These are phyloP conservation scores for Hura crepitans DNA, from an alignment of 441 rosid species.

Conservation along the genomic window DNA sequence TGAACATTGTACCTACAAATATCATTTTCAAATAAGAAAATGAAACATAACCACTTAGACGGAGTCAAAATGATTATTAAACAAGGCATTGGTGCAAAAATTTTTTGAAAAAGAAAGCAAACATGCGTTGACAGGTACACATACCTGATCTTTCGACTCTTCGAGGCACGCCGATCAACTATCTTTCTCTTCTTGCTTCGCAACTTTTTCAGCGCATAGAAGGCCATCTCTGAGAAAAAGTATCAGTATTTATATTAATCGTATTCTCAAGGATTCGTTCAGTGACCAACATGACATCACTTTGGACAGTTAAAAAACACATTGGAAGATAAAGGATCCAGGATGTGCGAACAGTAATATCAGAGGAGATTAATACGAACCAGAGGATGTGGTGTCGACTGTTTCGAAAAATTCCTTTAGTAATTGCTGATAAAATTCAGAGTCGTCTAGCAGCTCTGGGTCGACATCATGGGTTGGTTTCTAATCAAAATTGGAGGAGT, in stretches of 20 bases:
- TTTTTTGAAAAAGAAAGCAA: too few relatives aligned
- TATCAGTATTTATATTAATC: conserved; percentile 14
- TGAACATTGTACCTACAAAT: conserved; percentile 68
- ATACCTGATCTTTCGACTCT: conserved; percentile 88
- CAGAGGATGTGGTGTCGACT: conserved; percentile 62
- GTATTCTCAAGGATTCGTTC: not conserved
- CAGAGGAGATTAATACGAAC: conserved; percentile 29
- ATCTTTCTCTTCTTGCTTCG: conserved; percentile 81
- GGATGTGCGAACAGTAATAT: not conserved
- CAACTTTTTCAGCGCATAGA: conserved; percentile 63
- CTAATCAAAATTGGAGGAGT: conserved; percentile 29
- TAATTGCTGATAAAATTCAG: conserved; percentile 80
- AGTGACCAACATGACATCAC: not conserved
- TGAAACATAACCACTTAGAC: not conserved
- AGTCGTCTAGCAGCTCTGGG: conserved; percentile 80
- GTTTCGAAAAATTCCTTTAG: conserved; percentile 83
- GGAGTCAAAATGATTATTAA: not conserved
- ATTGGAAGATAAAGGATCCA: not conserved
- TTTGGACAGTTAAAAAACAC: not conserved
- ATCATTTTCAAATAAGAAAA: conserved; percentile 20
- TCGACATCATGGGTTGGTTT: conserved; percentile 58
- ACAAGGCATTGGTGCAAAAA: not conserved
- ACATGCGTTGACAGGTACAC: not conserved
- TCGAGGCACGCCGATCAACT: conserved; percentile 89
- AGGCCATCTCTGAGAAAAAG: conserved; percentile 53